Conservation (phyloP, 257 asterid species). For the Solanum etuberosum region DNA sequence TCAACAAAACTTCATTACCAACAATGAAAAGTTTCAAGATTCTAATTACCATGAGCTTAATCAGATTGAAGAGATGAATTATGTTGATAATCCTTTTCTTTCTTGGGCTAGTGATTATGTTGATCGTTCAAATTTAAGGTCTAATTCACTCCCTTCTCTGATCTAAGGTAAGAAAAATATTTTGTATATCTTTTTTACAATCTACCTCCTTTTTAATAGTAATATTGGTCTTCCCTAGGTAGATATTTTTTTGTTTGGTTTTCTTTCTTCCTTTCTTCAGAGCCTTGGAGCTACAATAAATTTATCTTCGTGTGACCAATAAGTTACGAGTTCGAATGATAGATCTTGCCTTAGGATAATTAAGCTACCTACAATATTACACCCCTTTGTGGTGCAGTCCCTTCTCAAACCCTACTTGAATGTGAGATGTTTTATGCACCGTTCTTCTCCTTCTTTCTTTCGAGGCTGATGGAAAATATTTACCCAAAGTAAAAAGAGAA, state of each 20-base stretch:
- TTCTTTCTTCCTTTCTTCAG: not conserved
- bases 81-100: constrained; percentile 12
- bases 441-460: not conserved
- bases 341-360: not conserved
- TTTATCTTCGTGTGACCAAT: not conserved
- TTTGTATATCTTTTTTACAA: not conserved
- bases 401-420: not conserved
- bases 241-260: not conserved
- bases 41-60: not conserved
- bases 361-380: not conserved
- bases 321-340: not conserved
- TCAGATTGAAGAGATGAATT: constrained; percentile 4
- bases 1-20: constrained; percentile 9
- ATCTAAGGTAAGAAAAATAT: not conserved
- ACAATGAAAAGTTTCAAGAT: not conserved
- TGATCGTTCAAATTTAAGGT: constrained; percentile 27
- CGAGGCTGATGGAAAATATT: not conserved
- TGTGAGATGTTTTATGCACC: not conserved
- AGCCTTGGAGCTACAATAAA: not conserved
- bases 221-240: not conserved
- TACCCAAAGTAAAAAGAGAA: not conserved
- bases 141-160: constrained; percentile 24
- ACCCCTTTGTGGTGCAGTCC: not conserved
- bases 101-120: constrained; percentile 29
- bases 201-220: not conserved